phyloP scores from a whole-genome alignment of 768 basidiomycete genomes.

The Coprinellus micaceus region DNA sequence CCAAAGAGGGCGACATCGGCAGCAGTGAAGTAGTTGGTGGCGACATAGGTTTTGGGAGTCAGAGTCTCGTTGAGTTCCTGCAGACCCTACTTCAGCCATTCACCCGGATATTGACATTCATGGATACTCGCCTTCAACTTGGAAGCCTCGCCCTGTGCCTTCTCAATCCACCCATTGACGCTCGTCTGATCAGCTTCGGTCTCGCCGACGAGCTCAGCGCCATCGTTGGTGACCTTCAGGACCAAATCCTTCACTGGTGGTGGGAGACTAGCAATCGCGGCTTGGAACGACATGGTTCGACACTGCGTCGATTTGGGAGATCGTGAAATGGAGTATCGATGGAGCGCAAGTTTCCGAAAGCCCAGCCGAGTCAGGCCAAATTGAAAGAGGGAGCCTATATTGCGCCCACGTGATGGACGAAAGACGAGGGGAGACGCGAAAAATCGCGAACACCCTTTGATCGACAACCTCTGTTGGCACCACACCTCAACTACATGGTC shows the following conservation, averaged over 20 bases:
- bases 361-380: conserved; percentile 2
- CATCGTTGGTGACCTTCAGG: conserved; percentile 41
- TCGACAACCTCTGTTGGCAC: not conserved
- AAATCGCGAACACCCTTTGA: not conserved
- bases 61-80: conserved; percentile 74
- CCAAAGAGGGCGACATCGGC: conserved; percentile 92
- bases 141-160: conserved; percentile 2
- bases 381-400: not conserved
- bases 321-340: conserved; percentile 7
- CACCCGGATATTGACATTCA: not conserved
- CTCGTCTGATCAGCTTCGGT: conserved; percentile 12
- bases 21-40: conserved; percentile 78
- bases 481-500: too few relatives aligned
- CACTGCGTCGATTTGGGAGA: not conserved
- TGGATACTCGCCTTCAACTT: conserved; percentile 3
- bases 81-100: not conserved
- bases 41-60: conserved; percentile 77
- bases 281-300: conserved; percentile 52
- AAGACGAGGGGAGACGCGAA: not conserved
- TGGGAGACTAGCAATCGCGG: conserved; percentile 43
- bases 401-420: not conserved
- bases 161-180: conserved; percentile 9
- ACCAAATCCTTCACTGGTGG: conserved; percentile 57
- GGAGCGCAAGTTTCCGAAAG: conserved; percentile 2
- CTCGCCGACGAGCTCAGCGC: conserved; percentile 15